Conservation (phyloP, 805 yeast species). For the Metschnikowia santaceciliae region DNA sequence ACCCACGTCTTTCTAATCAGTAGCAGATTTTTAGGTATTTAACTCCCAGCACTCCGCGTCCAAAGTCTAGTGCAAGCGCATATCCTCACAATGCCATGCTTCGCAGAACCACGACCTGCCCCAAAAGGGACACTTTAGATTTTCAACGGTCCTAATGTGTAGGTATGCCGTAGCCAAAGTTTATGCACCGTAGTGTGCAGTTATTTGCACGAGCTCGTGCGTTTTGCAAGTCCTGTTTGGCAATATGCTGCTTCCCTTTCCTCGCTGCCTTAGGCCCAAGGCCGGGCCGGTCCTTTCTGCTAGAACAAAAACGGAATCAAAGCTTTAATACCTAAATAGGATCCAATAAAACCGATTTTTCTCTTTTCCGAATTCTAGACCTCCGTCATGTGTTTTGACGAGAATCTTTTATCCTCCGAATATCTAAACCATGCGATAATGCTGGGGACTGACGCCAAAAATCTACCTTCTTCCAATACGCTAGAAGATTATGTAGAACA, state of each 20-base stretch:
- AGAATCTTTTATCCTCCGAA: conserved; percentile 3
- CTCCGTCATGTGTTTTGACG: conserved; percentile 5
- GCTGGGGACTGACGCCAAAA: conserved; percentile 2
- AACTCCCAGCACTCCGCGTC: not conserved
- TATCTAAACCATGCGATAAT: not conserved
- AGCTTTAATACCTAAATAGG: conserved; percentile 3
- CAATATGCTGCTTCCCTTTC: conserved; percentile 5
- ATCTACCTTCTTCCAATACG: conserved; percentile 1
- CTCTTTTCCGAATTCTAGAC: not conserved
- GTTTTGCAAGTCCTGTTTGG: not conserved
- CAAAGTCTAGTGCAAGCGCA: not conserved
- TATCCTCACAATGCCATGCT: not conserved
- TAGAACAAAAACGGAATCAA: conserved; percentile 1
- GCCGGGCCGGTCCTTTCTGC: not conserved
- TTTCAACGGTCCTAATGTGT: not conserved
- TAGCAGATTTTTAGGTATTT: not conserved
- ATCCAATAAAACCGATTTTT: not conserved
- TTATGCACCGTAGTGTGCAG: not conserved
- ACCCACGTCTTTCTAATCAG: not conserved
- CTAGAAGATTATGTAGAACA: not conserved
- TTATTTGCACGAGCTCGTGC: not conserved
- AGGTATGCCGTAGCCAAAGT: not conserved
- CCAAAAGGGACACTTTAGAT: not conserved
- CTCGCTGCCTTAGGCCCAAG: not conserved
- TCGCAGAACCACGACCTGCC: not conserved